phyloP scores from a whole-genome alignment of 257 asterid genomes.

The Gynochthodes officinalis region DNA sequence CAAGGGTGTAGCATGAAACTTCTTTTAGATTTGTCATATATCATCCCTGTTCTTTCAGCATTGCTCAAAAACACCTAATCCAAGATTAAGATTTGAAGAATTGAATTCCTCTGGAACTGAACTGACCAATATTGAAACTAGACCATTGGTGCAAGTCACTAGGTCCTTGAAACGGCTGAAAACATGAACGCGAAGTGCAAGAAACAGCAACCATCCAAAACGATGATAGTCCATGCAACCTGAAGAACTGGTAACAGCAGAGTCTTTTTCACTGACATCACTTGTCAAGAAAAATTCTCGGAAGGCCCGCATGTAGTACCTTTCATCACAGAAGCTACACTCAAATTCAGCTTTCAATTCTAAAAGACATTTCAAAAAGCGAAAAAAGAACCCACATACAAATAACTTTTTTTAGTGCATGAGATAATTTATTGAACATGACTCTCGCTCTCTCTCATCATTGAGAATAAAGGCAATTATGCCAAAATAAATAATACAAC shows the following conservation, averaged over 20 bases:
- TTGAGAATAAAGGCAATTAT: not conserved
- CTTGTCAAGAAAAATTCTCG: slow-evolving; percentile 56
- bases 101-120: slow-evolving; percentile 14
- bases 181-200: slow-evolving; percentile 74
- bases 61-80: not conserved
- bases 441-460: not conserved
- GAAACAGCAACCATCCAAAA: slow-evolving; percentile 91
- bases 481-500: not conserved
- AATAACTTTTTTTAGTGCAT: not conserved
- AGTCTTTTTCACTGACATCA: slow-evolving; percentile 46
- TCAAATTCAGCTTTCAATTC: not conserved
- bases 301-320: slow-evolving; percentile 79
- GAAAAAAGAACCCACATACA: not conserved
- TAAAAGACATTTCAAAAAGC: not conserved
- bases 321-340: slow-evolving; percentile 28
- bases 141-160: slow-evolving; percentile 86
- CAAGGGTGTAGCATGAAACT: not conserved
- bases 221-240: slow-evolving; percentile 58
- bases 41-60: not conserved
- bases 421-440: not conserved
- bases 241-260: slow-evolving; percentile 27
- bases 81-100: not conserved
- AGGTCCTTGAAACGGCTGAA: slow-evolving; percentile 75
- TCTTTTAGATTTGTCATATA: not conserved
- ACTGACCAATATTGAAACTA: slow-evolving; percentile 85